Evolutionary conservation across 2,329 filamentous ascomycete genomes (phyloP).

Genomic region (Penicillium thymicola): DNA sequence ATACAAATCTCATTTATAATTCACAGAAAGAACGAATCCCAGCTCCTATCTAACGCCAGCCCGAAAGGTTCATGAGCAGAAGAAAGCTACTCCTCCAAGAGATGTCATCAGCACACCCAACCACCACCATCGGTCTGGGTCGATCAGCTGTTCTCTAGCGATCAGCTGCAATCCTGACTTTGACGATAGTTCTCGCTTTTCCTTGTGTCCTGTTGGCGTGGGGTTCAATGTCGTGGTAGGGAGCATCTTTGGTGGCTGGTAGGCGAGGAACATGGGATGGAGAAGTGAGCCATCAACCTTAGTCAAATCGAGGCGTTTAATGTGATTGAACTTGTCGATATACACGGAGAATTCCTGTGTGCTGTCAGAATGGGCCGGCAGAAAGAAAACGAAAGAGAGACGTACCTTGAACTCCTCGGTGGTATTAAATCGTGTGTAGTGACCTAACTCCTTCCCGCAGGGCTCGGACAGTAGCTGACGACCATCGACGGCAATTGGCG

Average conservation of each 20-base stretch:
- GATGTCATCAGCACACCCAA: conserved; percentile 47
- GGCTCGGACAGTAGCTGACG: conserved; percentile 65
- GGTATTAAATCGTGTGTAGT: conserved; percentile 66
- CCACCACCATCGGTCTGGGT: conserved; percentile 49
- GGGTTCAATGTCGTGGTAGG: conserved; percentile 66
- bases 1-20: conserved; percentile 3
- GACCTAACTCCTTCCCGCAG: conserved; percentile 53
- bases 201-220: conserved; percentile 38
- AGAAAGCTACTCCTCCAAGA: conserved; percentile 40
- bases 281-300: conserved; percentile 62
- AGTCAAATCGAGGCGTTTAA: conserved; percentile 62
- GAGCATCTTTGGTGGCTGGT: conserved; percentile 64
- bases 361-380: conserved; percentile 3
- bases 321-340: conserved; percentile 59
- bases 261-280: conserved; percentile 65
- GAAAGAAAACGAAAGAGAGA: background rate
- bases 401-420: conserved; percentile 60
- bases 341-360: conserved; percentile 43
- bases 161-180: conserved; percentile 20
- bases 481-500: conserved; percentile 63
- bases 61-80: conserved; percentile 28
- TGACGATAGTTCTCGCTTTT: conserved; percentile 19
- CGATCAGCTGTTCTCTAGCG: conserved; percentile 33
- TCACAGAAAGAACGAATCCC: background rate
- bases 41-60: background rate